Evolutionary conservation across 768 basidiomycete species (phyloP).

Genomic region (Fomitopsis pulvina): DNA sequence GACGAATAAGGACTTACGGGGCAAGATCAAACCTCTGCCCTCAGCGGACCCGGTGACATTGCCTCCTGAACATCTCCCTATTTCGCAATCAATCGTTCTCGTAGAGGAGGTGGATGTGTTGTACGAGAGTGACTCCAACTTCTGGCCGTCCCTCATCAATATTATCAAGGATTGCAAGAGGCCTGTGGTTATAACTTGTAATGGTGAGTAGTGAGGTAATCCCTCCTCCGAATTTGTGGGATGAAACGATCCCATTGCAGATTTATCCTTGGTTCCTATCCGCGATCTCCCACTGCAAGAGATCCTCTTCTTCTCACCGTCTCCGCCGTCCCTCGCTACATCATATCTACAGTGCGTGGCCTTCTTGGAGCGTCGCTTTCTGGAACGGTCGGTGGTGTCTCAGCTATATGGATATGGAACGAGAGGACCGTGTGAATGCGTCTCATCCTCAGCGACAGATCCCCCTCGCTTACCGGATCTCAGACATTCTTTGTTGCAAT

Average conservation of each 20-base stretch:
- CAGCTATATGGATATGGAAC: slow-evolving; percentile 1
- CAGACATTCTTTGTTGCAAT: slow-evolving; percentile 8
- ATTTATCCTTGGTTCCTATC: slow-evolving; percentile 65
- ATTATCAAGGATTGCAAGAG: slow-evolving; percentile 80
- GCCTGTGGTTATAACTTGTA: slow-evolving; percentile 93
- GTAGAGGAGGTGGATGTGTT: slow-evolving; percentile 95
- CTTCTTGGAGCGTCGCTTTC: slow-evolving; percentile 9
- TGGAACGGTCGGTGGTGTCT: background rate
- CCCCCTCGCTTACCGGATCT: slow-evolving; percentile 4
- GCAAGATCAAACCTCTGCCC: background rate
- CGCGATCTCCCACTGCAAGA: slow-evolving; percentile 72
- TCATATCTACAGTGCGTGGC: slow-evolving; percentile 16
- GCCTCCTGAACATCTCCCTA: slow-evolving; percentile 6
- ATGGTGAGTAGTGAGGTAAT: slow-evolving; percentile 65
- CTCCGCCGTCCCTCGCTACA: slow-evolving; percentile 15
- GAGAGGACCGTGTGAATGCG: background rate
- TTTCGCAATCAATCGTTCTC: slow-evolving; percentile 83
- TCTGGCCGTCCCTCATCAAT: slow-evolving; percentile 77
- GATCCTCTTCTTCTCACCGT: slow-evolving; percentile 51
- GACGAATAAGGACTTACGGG: background rate
- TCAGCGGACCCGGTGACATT: background rate
- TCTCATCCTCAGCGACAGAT: background rate
- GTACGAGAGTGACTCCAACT: slow-evolving; percentile 79
- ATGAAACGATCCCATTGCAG: too few species aligned
- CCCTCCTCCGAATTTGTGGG: too few species aligned